These are phyloP conservation scores for Tetrahymena borealis DNA, from an alignment of 73 alveolate genomes.

Conservation along the genomic window DNA sequence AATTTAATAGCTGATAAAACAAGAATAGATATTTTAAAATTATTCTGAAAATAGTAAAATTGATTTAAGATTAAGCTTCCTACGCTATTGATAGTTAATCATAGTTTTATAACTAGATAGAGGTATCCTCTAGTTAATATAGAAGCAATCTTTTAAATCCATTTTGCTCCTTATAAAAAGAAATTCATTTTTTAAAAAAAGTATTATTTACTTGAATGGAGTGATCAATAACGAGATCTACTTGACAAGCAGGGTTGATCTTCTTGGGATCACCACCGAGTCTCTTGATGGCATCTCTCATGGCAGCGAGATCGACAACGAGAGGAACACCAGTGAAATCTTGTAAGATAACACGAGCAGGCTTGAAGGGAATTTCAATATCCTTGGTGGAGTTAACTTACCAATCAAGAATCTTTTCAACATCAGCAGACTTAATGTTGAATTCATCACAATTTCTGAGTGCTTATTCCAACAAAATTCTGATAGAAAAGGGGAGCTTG, in stretches of 20 bases:
- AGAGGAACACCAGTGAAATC: slow-evolving; percentile 92
- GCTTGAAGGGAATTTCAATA: slow-evolving; percentile 82
- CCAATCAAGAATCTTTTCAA: slow-evolving; percentile 81
- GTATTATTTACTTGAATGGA: slow-evolving; percentile 65
- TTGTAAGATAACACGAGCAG: slow-evolving; percentile 85
- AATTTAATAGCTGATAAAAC: not conserved
- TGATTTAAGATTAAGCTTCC: too few relatives aligned
- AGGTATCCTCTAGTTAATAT: too few relatives aligned
- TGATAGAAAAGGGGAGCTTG: slow-evolving; percentile 75
- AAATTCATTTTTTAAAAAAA: not conserved
- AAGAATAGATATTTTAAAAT: not conserved
- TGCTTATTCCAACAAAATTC: slow-evolving; percentile 77
- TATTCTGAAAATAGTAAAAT: too few relatives aligned
- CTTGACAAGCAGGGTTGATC: slow-evolving; percentile 81
- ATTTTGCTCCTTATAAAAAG: too few relatives aligned
- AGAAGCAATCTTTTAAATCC: too few relatives aligned
- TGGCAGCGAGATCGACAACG: slow-evolving; percentile 87
- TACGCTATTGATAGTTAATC: too few relatives aligned
- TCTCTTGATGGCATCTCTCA: slow-evolving; percentile 75
- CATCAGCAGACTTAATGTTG: slow-evolving; percentile 63
- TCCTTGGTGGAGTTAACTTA: slow-evolving; percentile 55
- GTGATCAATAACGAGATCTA: slow-evolving; percentile 85
- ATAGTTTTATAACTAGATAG: too few relatives aligned
- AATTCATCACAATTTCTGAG: slow-evolving; percentile 85
- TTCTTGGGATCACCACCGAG: slow-evolving; percentile 74